A percentile compares a stretch with the other conserved stretches of the same genome.
Evolutionary conservation across 2,329 filamentous ascomycete species (phyloP).

Genomic region (Colletotrichum musicola): DNA sequence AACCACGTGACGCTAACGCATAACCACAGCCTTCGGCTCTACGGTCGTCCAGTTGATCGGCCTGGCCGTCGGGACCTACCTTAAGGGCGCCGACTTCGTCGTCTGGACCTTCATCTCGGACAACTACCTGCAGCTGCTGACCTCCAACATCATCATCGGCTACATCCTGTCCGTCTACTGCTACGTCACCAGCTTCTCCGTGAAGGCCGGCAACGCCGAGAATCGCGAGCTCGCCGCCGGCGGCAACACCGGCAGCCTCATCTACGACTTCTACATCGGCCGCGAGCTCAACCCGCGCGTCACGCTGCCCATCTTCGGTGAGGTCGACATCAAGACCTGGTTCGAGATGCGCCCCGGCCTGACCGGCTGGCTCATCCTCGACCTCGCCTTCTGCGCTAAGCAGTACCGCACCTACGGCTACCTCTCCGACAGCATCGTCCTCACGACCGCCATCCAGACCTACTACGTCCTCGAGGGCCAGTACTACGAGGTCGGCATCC

Average conservation of each 20-base stretch:
- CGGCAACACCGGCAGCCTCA: constrained; percentile 74
- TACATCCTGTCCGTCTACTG: constrained; percentile 70
- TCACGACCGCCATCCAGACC: constrained; percentile 73
- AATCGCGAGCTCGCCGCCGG: constrained; percentile 75
- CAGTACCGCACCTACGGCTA: constrained; percentile 78
- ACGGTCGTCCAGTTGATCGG: constrained; percentile 29
- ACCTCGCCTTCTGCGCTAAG: constrained; percentile 76
- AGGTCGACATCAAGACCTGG: constrained; percentile 78
- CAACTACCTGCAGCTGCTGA: constrained; percentile 76
- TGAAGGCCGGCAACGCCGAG: constrained; percentile 70
- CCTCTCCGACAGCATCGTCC: constrained; percentile 76
- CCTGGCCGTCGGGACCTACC: constrained; percentile 67
- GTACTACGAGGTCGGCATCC: constrained; percentile 77
- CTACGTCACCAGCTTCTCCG: constrained; percentile 74
- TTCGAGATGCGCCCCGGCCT: constrained; percentile 79
- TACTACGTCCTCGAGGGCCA: constrained; percentile 77
- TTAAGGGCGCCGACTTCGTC: constrained; percentile 74
- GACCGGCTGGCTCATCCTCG: constrained; percentile 77
- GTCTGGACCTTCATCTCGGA: constrained; percentile 81
- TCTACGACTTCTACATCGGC: constrained; percentile 84
- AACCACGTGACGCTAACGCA: not conserved
- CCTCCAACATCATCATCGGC: constrained; percentile 74
- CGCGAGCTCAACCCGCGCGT: constrained; percentile 80
- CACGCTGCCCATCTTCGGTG: constrained; percentile 72
- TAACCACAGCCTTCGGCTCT: constrained; percentile 12